phyloP scores from a whole-genome alignment of 2,329 filamentous ascomycete genomes.

The Ophiobolus disseminans region DNA sequence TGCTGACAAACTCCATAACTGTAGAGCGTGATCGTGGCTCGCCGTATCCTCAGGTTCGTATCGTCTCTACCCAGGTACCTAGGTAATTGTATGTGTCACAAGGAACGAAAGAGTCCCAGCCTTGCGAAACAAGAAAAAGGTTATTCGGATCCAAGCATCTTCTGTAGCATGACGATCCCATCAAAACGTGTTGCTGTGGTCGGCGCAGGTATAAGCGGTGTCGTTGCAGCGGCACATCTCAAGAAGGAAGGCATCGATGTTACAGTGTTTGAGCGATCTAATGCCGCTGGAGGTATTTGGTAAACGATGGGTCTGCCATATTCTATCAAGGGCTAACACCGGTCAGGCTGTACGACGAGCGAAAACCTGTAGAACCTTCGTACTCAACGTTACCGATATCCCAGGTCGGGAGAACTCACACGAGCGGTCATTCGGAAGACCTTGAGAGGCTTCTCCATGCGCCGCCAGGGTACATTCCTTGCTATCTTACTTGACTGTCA shows the following conservation, averaged over 20 bases:
- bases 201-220: constrained; percentile 47
- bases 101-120: too few species aligned
- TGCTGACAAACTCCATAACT: constrained; percentile 22
- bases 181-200: constrained; percentile 41
- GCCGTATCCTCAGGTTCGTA: too few species aligned
- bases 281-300: constrained; percentile 64
- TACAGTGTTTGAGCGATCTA: constrained; percentile 62
- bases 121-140: too few species aligned
- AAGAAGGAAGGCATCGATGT: constrained; percentile 52
- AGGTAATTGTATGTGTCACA: too few species aligned
- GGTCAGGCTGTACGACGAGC: constrained; percentile 58
- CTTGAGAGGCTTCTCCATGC: constrained; percentile 49
- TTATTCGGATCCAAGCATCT: background rate
- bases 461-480: constrained; percentile 56
- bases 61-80: too few species aligned
- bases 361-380: constrained; percentile 55
- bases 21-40: too few species aligned
- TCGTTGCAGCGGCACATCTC: constrained; percentile 46
- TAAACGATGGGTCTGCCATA: constrained; percentile 34
- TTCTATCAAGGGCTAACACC: background rate
- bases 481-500: background rate
- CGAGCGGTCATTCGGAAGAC: constrained; percentile 13
- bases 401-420: constrained; percentile 26
- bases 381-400: constrained; percentile 50
- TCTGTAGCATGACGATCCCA: constrained; percentile 16